phyloP scores from a whole-genome alignment of 371 early-diverging fungal species.

The Circinella umbellata region DNA sequence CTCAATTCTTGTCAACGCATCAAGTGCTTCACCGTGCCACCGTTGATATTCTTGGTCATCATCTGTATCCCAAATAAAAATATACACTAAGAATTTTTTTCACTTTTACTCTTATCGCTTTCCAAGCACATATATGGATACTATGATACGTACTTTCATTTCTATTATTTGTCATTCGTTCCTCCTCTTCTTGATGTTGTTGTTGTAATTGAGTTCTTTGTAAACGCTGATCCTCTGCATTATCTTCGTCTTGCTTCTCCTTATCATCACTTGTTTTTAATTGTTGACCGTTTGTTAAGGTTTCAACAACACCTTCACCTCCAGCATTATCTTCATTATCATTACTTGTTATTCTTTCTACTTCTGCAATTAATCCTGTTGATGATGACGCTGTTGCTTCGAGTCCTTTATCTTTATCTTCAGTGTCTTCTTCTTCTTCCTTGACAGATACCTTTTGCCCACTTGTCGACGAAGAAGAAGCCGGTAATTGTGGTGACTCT shows the following conservation, averaged over 20 bases:
- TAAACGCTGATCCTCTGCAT: not conserved
- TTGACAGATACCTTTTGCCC: not conserved
- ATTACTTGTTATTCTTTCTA: not conserved
- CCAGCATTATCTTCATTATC: not conserved
- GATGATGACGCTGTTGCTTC: too few relatives aligned
- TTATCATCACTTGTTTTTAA: not conserved
- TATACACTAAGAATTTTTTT: not conserved
- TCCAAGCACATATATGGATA: not conserved
- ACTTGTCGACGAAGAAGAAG: not conserved
- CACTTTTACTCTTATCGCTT: not conserved
- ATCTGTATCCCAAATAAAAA: slow-evolving; percentile 17
- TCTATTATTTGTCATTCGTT: not conserved
- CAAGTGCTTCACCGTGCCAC: slow-evolving; percentile 47
- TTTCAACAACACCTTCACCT: not conserved
- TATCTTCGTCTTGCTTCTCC: not conserved
- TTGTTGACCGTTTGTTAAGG: not conserved
- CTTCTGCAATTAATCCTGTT: not conserved
- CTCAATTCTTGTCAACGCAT: slow-evolving; percentile 54
- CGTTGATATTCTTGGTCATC: slow-evolving; percentile 32
- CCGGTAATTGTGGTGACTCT: not conserved
- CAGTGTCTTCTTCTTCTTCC: not conserved
- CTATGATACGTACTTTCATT: not conserved
- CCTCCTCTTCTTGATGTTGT: slow-evolving; percentile 1
- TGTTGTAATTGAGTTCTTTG: too few relatives aligned
- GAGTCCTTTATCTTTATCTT: not conserved